Evolutionary conservation across 2,329 filamentous ascomycete genomes (phyloP).

Genomic region (Fusarium sarcochroum): DNA sequence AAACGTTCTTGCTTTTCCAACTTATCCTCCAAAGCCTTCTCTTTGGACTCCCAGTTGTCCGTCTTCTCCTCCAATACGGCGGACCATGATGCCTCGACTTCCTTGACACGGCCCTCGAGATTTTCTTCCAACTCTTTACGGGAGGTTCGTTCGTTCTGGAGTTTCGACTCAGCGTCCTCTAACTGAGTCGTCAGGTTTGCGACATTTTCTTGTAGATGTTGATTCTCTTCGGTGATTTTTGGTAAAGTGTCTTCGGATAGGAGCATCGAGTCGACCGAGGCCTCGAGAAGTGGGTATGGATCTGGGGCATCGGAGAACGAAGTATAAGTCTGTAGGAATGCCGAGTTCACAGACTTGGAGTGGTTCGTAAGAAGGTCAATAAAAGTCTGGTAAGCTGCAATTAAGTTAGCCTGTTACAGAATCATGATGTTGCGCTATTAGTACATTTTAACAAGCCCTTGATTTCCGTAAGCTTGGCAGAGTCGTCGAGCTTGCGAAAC

Average conservation of each 20-base stretch:
- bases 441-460: conserved; percentile 89
- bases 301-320: conserved; percentile 95
- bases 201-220: conserved; percentile 85
- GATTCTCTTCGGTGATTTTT: conserved; percentile 89
- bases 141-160: conserved; percentile 82
- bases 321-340: conserved; percentile 93
- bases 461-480: conserved; percentile 86
- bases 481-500: conserved; percentile 93
- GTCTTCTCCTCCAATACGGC: conserved; percentile 93
- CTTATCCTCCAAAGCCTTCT: conserved; percentile 92
- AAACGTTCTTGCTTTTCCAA: conserved; percentile 93
- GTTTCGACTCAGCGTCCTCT: conserved; percentile 83
- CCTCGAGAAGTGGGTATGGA: conserved; percentile 95
- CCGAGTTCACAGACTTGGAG: conserved; percentile 92
- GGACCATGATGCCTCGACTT: conserved; percentile 90
- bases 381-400: conserved; percentile 91
- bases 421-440: neutral
- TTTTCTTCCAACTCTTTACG: conserved; percentile 82
- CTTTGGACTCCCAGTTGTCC: conserved; percentile 96
- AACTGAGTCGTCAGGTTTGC: conserved; percentile 82
- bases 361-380: conserved; percentile 97
- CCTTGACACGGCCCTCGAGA: conserved; percentile 85
- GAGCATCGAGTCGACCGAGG: conserved; percentile 93
- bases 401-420: conserved; percentile 16
- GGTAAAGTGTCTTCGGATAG: conserved; percentile 93